A percentile compares a stretch with the other conserved stretches of the same genome.
phyloP scores from a whole-genome alignment of 2,329 filamentous ascomycete species.

The Dactylonectria estremocensis region DNA sequence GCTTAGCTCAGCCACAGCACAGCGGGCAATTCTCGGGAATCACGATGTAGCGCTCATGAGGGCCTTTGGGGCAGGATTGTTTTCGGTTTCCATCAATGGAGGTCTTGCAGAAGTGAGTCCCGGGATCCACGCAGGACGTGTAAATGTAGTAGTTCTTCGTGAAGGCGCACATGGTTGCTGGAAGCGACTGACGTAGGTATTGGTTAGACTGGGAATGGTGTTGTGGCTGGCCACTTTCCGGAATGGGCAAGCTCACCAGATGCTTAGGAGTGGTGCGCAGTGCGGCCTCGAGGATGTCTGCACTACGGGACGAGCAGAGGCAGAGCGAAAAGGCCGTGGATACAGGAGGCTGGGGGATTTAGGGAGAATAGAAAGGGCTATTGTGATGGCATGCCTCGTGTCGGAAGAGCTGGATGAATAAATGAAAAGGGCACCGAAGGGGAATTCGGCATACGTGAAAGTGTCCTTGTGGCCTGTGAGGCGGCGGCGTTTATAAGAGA shows the following conservation, averaged over 20 bases:
- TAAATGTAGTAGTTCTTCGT: constrained; percentile 86
- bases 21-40: constrained; percentile 73
- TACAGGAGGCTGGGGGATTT: not conserved
- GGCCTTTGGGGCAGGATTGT: constrained; percentile 72
- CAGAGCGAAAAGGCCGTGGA: not conserved
- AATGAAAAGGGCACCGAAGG: not conserved
- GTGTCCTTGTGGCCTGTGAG: constrained; percentile 18
- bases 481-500: too few relatives aligned
- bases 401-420: constrained; percentile 8
- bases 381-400: constrained; percentile 13
- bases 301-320: constrained; percentile 3
- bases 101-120: constrained; percentile 79
- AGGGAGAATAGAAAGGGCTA: constrained; percentile 9
- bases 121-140: constrained; percentile 77
- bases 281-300: constrained; percentile 10
- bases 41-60: constrained; percentile 83
- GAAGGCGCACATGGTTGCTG: constrained; percentile 71
- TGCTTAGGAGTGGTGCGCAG: constrained; percentile 17
- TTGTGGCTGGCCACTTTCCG: constrained; percentile 28
- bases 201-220: constrained; percentile 21
- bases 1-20: constrained; percentile 56
- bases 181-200: constrained; percentile 5
- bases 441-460: constrained; percentile 16
- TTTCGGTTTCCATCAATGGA: constrained; percentile 76
- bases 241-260: constrained; percentile 34